Base-by-base conservation (phyloP, 345 rosid species). In the Barbarea vulgaris region DNA sequence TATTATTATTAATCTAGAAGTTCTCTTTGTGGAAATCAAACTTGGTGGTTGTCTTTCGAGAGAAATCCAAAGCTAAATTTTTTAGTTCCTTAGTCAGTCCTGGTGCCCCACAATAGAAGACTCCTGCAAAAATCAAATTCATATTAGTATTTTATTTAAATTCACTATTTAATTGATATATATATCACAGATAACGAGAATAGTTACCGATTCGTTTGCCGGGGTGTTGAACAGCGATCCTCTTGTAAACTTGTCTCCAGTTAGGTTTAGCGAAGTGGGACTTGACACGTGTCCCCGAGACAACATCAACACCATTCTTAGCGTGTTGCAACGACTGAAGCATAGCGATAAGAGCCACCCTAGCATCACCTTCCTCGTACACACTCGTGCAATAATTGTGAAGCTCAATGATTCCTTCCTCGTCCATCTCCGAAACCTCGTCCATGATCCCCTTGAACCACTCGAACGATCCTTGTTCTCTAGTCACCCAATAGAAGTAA, bases 381-480 rank as follows among this genome's bases (percentile, higher is more conserved):
- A 93, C 98, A 33, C 98, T 93, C 0, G 98, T 90, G 77, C 95
- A 93, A 65, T 93, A 93, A 63, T 90, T 93, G 46, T 93, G 97
- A 2, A 93, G 83, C 69, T 93, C 98, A 9, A 93, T 90, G 11
- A 87, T 81, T 2, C 77, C 78, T 75, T 80, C 82, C 65, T 93
- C 89, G 36, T 90, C 95, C 89, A 87, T 72, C 56, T 89, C 97
- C 0, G 97, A 84, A n/a, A 90, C 93, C 78, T 93, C 98, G 25
- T 90, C 81, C 98, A 93, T 93, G 28, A 93, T 84, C 55, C 95
- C 97, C 71, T 90, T 93, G 77, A 93, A 93, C 98, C 98, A 93
- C 58, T 93, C 97, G 73, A 90, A 93, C 4, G 98, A 93, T 11
- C 98, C 98, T 57, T 93, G 98, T 17, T 93, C 98, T 9, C 97